Evolutionary conservation across 1,139 yeast genomes (phyloP), one percentile per base, ranked within the genome.

Genomic region (Candida smagusa): DNA sequence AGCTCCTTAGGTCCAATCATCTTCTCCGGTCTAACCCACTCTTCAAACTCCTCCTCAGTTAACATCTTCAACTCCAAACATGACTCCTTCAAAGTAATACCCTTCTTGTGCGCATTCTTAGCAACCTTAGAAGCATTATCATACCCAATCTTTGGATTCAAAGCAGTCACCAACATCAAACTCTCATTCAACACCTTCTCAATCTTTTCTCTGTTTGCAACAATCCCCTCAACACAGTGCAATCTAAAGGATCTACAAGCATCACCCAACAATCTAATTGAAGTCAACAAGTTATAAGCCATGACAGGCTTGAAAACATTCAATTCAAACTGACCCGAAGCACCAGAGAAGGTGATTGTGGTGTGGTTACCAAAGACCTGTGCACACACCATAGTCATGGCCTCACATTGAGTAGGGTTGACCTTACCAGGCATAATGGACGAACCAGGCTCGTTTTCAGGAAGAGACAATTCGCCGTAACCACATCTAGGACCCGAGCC

Each of bases 1-100:
- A n/a, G n/a, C n/a, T n/a, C n/a, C n/a, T n/a, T n/a, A n/a, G 55
- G 55, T 13, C 55, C 55, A 40, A 51, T 48, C 55, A 51, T 51
- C 41, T 44, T 48, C 33, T 51, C 55, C 9, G 55, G 55, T 40
- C 52, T 47, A 34, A 51, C 55, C 55, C 54, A 51, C 34, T 49
- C 44, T 32, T 50, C 47, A 29, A 51, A 51, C 36, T 51, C 55
- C 23, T 44, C 43, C 16, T 42, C 47, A 12, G 47, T 40, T 47
- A 51, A 49, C 45, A 50, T 43, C 12, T 42, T 41, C 45, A 51
- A 48, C 31, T 51, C 55, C 46, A 51, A 47, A 23, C 53, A 50
- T 12, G 47, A 42, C 29, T 51, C 45, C 46, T 49, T 51, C 49
- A 51, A 48, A n/a, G 55, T 51, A 36, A 51, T 41, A 7, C 55